Evolutionary conservation across 495 filamentous ascomycete species (phyloP).

Genomic region (Penicillium bialowiezense): DNA sequence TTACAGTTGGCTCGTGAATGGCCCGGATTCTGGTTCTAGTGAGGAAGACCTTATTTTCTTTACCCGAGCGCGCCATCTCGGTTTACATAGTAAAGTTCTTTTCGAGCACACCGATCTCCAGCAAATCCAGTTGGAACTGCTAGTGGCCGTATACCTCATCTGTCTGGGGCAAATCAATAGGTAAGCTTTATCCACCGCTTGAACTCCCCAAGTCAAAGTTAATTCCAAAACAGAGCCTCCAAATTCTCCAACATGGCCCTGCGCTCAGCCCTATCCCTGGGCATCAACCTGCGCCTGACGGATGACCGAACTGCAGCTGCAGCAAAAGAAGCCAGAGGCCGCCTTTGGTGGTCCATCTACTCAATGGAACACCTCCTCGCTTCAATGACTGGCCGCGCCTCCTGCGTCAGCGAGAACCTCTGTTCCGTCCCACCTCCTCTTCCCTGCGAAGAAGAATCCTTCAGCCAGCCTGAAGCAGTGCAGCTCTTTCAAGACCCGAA

Average conservation of each 20-base stretch:
- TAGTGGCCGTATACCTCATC: constrained; percentile 60
- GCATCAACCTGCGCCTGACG: constrained; percentile 58
- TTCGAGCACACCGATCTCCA: constrained; percentile 57
- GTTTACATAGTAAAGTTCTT: constrained; percentile 46
- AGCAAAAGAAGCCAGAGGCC: constrained; percentile 56
- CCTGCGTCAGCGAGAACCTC: constrained; percentile 49
- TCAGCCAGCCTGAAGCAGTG: constrained; percentile 15
- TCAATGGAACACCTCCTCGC: constrained; percentile 55
- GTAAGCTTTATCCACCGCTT: too few relatives aligned
- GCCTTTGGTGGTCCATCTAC: constrained; percentile 65
- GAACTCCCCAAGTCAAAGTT: too few relatives aligned
- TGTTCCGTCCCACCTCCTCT: constrained; percentile 53
- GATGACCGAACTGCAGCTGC: constrained; percentile 41
- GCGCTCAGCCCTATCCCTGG: constrained; percentile 54
- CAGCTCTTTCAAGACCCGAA: constrained; percentile 20
- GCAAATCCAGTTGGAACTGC: constrained; percentile 52
- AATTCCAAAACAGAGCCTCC: constrained; percentile 58
- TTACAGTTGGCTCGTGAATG: constrained; percentile 42
- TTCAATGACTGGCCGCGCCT: constrained; percentile 60
- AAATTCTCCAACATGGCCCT: constrained; percentile 57
- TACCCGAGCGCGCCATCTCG: constrained; percentile 53
- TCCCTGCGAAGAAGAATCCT: constrained; percentile 52
- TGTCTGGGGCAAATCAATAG: constrained; percentile 58
- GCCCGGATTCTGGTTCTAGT: constrained; percentile 26
- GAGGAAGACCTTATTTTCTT: constrained; percentile 57